Evolutionary conservation across 2,329 filamentous ascomycete genomes (phyloP).

Genomic region (Periconia sp.): DNA sequence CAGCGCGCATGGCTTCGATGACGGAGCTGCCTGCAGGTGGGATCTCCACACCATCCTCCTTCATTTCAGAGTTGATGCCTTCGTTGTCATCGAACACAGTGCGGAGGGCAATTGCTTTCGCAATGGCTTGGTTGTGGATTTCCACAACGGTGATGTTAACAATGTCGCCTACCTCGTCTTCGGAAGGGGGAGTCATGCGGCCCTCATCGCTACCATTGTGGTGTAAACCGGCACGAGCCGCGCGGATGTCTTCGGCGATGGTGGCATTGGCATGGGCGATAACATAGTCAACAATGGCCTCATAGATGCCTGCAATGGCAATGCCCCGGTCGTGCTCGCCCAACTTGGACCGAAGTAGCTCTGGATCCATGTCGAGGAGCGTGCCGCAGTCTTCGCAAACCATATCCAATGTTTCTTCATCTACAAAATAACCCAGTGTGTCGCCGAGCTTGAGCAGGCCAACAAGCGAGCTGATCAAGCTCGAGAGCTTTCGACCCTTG

Average conservation of each 20-base stretch:
- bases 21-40: slow-evolving; percentile 76
- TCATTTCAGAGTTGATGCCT: slow-evolving; percentile 97
- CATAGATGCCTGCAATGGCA: slow-evolving; percentile 84
- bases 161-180: slow-evolving; percentile 76
- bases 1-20: slow-evolving; percentile 81
- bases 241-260: slow-evolving; percentile 74
- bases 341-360: slow-evolving; percentile 75
- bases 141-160: slow-evolving; percentile 89
- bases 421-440: slow-evolving; percentile 79
- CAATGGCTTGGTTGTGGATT: slow-evolving; percentile 75
- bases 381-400: slow-evolving; percentile 88
- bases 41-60: slow-evolving; percentile 86
- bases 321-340: slow-evolving; percentile 82
- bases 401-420: slow-evolving; percentile 80
- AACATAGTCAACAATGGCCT: slow-evolving; percentile 93
- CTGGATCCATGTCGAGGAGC: slow-evolving; percentile 82
- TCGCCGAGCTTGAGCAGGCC: slow-evolving; percentile 91
- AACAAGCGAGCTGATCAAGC: slow-evolving; percentile 81
- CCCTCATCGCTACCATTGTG: slow-evolving; percentile 61
- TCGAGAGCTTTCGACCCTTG: slow-evolving; percentile 79
- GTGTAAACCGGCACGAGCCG: slow-evolving; percentile 66
- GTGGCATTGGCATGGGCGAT: slow-evolving; percentile 84
- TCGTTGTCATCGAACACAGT: slow-evolving; percentile 90
- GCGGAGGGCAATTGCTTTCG: slow-evolving; percentile 85
- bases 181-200: slow-evolving; percentile 66